These are phyloP conservation scores for Xylaria polymorpha DNA, from an alignment of 2,329 filamentous ascomycete species.

Conservation along the genomic window DNA sequence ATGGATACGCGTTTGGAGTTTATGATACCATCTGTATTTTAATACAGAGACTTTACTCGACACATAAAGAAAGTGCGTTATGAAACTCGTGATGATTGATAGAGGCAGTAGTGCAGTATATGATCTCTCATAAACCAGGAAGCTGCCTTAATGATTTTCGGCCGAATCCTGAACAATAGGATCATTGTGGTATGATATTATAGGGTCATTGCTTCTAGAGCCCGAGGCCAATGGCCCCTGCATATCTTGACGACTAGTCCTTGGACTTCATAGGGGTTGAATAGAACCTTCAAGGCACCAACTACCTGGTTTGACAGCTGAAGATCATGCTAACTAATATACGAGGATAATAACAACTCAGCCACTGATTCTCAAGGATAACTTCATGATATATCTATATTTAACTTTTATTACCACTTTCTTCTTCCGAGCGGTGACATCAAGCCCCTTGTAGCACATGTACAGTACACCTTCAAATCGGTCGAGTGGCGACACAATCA, in stretches of 20 bases:
- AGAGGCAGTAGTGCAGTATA: slow-evolving; percentile 10
- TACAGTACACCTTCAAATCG: not conserved
- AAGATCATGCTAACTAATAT: slow-evolving; percentile 5
- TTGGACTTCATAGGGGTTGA: not conserved
- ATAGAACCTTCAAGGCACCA: not conserved
- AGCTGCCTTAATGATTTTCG: not conserved
- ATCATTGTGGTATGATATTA: slow-evolving; percentile 4
- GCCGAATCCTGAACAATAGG: not conserved
- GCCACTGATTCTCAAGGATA: slow-evolving; percentile 1
- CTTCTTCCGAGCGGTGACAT: slow-evolving; percentile 1
- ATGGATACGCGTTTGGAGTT: not conserved
- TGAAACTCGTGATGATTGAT: not conserved
- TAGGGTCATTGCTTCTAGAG: not conserved
- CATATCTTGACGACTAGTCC: slow-evolving; percentile 1
- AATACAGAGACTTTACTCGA: slow-evolving; percentile 1
- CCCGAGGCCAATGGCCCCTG: slow-evolving; percentile 10
- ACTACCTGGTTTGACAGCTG: not conserved
- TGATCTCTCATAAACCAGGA: not conserved
- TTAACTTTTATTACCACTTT: slow-evolving; percentile 4
- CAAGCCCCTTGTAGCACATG: not conserved
- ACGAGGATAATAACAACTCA: not conserved
- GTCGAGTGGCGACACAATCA: slow-evolving; percentile 1
- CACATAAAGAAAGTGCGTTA: not conserved
- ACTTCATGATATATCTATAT: slow-evolving; percentile 15
- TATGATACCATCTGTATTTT: not conserved